A percentile compares a stretch with the other conserved stretches of the same genome.
These are phyloP conservation scores for Biscogniauxia sp. DNA, from an alignment of 2,329 filamentous ascomycete genomes.

Conservation along the genomic window DNA sequence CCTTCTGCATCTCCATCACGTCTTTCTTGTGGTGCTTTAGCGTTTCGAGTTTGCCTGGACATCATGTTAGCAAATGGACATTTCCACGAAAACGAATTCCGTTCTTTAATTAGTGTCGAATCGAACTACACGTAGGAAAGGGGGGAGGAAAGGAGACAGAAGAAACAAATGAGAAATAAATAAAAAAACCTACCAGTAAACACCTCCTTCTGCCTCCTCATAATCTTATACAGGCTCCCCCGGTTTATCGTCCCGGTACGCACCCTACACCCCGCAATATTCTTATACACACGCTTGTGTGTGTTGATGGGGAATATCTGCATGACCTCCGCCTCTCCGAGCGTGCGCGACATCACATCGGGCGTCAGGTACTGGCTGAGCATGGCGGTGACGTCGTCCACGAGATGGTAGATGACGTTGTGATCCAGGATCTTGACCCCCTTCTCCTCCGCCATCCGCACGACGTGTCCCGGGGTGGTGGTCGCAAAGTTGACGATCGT, in stretches of 20 bases:
- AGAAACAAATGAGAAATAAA: neutral
- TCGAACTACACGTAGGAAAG: too few relatives aligned
- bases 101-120: too few relatives aligned
- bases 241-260: slow-evolving; percentile 73
- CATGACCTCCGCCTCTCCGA: slow-evolving; percentile 83
- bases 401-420: slow-evolving; percentile 79
- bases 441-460: slow-evolving; percentile 64
- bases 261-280: slow-evolving; percentile 85
- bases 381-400: slow-evolving; percentile 67
- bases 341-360: slow-evolving; percentile 64
- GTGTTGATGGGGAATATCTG: slow-evolving; percentile 82
- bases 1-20: slow-evolving; percentile 83
- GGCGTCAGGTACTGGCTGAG: slow-evolving; percentile 70
- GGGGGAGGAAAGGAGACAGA: neutral
- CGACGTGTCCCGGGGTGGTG: slow-evolving; percentile 63
- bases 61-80: neutral
- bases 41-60: slow-evolving; percentile 69
- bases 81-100: neutral
- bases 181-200: slow-evolving; percentile 69
- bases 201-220: slow-evolving; percentile 67
- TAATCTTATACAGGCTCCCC: slow-evolving; percentile 65
- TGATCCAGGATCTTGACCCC: slow-evolving; percentile 80
- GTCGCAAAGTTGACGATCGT: slow-evolving; percentile 87
- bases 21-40: slow-evolving; percentile 94
- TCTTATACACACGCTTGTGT: slow-evolving; percentile 66